phyloP scores from a whole-genome alignment of 2,329 filamentous ascomycete species.

The Cladorrhinum sp. region DNA sequence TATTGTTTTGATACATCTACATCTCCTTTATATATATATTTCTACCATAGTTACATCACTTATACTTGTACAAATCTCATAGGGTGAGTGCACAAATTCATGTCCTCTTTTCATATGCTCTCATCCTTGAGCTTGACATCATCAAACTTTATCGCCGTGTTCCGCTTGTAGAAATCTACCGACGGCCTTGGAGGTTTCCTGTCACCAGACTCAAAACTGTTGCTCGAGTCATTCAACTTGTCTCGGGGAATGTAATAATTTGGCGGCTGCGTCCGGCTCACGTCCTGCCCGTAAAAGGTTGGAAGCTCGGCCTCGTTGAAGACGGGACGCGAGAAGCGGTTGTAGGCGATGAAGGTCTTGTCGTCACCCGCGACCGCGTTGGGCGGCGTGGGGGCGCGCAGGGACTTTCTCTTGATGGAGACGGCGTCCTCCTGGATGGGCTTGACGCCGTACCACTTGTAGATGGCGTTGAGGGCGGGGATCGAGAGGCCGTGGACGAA shows the following conservation, averaged over 20 bases:
- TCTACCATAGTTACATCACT: too few species aligned
- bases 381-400: constrained; percentile 35
- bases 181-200: too few species aligned
- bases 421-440: constrained; percentile 44
- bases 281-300: not conserved
- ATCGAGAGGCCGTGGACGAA: constrained; percentile 49
- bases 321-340: constrained; percentile 45
- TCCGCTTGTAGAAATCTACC: too few species aligned
- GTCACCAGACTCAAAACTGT: too few species aligned
- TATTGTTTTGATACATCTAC: too few species aligned
- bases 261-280: not conserved
- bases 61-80: too few species aligned
- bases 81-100: too few species aligned
- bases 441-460: constrained; percentile 37
- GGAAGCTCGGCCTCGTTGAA: constrained; percentile 22
- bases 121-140: not conserved
- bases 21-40: too few species aligned
- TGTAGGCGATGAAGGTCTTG: constrained; percentile 43
- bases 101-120: too few species aligned
- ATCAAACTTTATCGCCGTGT: not conserved
- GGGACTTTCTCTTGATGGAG: constrained; percentile 37
- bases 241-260: not conserved
- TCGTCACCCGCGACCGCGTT: constrained; percentile 40
- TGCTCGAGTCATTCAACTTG: too few species aligned
- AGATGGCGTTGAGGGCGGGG: constrained; percentile 40